Evolutionary conservation across 352 stramenopile genomes (phyloP).

Genomic region (Globisporangium radiosum): DNA sequence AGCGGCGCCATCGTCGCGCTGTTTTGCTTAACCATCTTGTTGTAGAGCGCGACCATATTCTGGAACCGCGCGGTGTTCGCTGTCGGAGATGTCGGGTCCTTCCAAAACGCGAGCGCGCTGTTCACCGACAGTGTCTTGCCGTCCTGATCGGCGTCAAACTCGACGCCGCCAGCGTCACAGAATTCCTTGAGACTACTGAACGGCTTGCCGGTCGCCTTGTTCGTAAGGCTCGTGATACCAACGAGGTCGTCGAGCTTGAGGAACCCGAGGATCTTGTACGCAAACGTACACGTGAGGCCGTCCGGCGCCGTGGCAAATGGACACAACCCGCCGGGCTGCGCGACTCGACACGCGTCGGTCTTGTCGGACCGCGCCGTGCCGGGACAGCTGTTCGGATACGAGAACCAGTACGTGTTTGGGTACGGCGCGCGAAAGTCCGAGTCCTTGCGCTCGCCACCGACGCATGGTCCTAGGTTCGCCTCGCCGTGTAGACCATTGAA

Average conservation of each 20-base stretch:
- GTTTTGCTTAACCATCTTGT: conserved; percentile 23
- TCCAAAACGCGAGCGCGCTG: conserved; percentile 50
- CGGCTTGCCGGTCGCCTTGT: conserved; percentile 10
- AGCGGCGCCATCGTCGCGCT: conserved; percentile 41
- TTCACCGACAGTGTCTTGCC: conserved; percentile 27
- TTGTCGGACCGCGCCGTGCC: conserved; percentile 3
- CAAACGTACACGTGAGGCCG: conserved; percentile 43
- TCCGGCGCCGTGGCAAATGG: conserved; percentile 32
- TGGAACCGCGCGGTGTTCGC: conserved; percentile 40
- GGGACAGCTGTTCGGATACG: conserved; percentile 27
- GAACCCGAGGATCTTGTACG: conserved; percentile 53
- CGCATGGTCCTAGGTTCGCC: conserved; percentile 17
- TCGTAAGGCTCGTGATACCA: conserved; percentile 42
- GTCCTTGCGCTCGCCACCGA: conserved; percentile 6
- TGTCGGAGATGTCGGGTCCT: conserved; percentile 29
- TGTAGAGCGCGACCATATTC: conserved; percentile 60
- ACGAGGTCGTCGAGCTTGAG: conserved; percentile 54
- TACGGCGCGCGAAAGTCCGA: conserved; percentile 23
- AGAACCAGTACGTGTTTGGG: conserved; percentile 29
- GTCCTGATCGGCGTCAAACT: conserved; percentile 38
- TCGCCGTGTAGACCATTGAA: conserved; percentile 16
- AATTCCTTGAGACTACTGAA: conserved; percentile 39
- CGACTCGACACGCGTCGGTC: conserved; percentile 8
- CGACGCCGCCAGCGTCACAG: conserved; percentile 35
- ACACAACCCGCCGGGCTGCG: conserved; percentile 32